Base-by-base conservation (phyloP, 768 basidiomycete genomes). In the Russula griseocarnosa region DNA sequence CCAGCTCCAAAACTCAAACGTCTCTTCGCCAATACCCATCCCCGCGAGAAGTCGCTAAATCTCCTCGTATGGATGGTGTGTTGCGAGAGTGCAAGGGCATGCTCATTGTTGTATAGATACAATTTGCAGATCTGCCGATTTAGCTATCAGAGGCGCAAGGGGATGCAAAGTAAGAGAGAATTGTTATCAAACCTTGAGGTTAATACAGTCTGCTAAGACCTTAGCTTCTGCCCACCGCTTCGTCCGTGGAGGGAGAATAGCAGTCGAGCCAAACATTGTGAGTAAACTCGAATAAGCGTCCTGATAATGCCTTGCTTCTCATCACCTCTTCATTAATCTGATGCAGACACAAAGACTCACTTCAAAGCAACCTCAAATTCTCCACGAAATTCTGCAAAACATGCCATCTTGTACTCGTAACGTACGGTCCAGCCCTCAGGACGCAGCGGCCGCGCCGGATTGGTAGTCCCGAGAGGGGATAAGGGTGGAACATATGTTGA, bases 141-240 rank as follows among this genome's bases (percentile, higher is more conserved):
- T 34, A 26, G 7, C 28, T 14, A 49, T 56, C 10, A 32, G 55
- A 5, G 51, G 20, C 26, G 34, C 8, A 32, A 47, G 24, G 32
- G 5, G 20, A 55, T 3, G 3, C 3, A 13, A 38, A 11, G 22
- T 13, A 16, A 20, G 18, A 20, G 32, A 22, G 49, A 8, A 11
- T 16, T 16, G 64, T 34, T 9, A 10, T 65, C 75, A 61, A 65
- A 92, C 94, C 79, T 97, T 95, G 72, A 97, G 79, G 63, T 87
- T 91, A 66, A 98, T 87, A 67, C 92, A 91, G 72, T 99, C 97
- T 0, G 92, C 94, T 2, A 98, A 81, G 2, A 98, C 97, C 74
- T 95, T 97, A 3, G 96, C 96, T 74, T 99, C 97, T 18, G 95
- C 94, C 96, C 96, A 98, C 34, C 96, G 82, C 73, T 98, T 99